These are phyloP conservation scores for Aspergillus pseudoviridinutans DNA, from an alignment of 2,329 filamentous ascomycete genomes.

Conservation along the genomic window DNA sequence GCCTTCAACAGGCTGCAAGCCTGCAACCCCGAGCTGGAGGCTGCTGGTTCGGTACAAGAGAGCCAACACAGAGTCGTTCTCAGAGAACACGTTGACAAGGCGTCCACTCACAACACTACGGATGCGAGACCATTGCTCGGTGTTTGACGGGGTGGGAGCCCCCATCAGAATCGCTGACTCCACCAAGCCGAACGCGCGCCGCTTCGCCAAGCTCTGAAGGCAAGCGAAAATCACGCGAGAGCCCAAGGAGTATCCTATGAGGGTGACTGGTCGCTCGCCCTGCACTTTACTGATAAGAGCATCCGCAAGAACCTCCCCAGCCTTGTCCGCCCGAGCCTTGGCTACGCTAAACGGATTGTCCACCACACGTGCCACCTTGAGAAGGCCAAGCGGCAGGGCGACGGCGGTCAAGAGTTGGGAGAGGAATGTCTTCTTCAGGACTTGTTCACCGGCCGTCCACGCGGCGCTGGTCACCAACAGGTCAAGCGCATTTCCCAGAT, in stretches of 20 bases:
- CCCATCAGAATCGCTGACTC: conserved; percentile 83
- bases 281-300: conserved; percentile 77
- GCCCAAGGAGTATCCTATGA: conserved; percentile 78
- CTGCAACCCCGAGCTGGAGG: conserved; percentile 77
- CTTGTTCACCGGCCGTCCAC: conserved; percentile 73
- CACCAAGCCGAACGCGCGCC: conserved; percentile 76
- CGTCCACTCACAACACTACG: conserved; percentile 74
- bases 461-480: conserved; percentile 73
- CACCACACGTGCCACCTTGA: conserved; percentile 64
- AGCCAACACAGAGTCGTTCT: conserved; percentile 80
- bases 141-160: conserved; percentile 68
- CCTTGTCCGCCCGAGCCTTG: conserved; percentile 73
- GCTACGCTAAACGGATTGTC: conserved; percentile 82
- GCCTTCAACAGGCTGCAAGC: conserved; percentile 67
- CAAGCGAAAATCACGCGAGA: conserved; percentile 80
- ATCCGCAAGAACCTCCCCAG: conserved; percentile 74
- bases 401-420: conserved; percentile 62
- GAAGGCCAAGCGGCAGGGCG: conserved; percentile 64
- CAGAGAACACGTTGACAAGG: conserved; percentile 83
- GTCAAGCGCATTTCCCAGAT: conserved; percentile 72
- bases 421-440: conserved; percentile 69
- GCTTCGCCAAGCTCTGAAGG: conserved; percentile 69
- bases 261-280: conserved; percentile 73
- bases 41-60: conserved; percentile 84
- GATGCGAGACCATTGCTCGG: conserved; percentile 70